phyloP scores from a whole-genome alignment of 2,329 filamentous ascomycete species.

The Cercospora zeina region DNA sequence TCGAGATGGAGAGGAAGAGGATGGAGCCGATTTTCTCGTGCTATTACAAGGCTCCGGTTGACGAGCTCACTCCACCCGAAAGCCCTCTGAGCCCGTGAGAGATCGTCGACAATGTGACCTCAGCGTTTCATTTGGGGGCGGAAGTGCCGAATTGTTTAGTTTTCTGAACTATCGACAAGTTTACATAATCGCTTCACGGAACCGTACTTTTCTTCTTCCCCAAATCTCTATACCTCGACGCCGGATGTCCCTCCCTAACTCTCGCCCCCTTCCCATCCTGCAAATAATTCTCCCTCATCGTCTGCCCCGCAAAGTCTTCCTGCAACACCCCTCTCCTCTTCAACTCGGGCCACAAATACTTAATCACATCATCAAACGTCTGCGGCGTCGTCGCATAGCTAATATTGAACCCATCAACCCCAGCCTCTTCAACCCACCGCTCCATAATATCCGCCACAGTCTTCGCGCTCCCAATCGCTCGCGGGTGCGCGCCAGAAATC shows the following conservation, averaged over 20 bases:
- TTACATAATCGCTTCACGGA: neutral
- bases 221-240: slow-evolving; percentile 23
- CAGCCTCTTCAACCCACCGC: slow-evolving; percentile 48
- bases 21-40: slow-evolving; percentile 32
- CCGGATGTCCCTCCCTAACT: slow-evolving; percentile 35
- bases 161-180: neutral
- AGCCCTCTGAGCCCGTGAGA: slow-evolving; percentile 21
- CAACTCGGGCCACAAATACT: slow-evolving; percentile 44
- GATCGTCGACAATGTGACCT: slow-evolving; percentile 11
- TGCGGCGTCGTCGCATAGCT: slow-evolving; percentile 50
- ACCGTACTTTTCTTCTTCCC: neutral
- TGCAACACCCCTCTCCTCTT: slow-evolving; percentile 41
- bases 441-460: slow-evolving; percentile 52
- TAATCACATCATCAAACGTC: slow-evolving; percentile 43
- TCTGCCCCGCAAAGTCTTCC: slow-evolving; percentile 32
- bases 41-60: slow-evolving; percentile 29
- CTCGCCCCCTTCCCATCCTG: slow-evolving; percentile 34
- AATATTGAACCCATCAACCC: slow-evolving; percentile 48
- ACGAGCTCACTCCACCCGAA: slow-evolving; percentile 28
- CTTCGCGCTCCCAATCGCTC: slow-evolving; percentile 44
- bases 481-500: slow-evolving; percentile 46
- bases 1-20: slow-evolving; percentile 26
- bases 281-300: slow-evolving; percentile 37
- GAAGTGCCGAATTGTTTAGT: too few species aligned
- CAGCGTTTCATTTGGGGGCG: neutral